Evolutionary conservation across 2,329 filamentous ascomycete species (phyloP).

Genomic region (Coniella vitis): DNA sequence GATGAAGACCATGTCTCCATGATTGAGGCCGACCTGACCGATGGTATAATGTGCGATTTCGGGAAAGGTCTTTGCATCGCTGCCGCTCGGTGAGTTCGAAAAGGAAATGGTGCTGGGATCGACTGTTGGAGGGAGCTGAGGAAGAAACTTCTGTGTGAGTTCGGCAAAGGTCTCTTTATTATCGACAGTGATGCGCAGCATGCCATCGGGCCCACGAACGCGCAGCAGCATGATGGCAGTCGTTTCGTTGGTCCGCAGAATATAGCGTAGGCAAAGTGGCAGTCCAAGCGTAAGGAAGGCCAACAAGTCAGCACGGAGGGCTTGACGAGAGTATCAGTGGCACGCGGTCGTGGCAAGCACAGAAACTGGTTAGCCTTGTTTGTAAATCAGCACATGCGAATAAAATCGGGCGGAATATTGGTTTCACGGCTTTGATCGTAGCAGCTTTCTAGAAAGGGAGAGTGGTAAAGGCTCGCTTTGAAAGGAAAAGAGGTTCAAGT

Average conservation of each 20-base stretch:
- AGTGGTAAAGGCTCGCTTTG: too few species aligned
- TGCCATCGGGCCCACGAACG: conserved; percentile 87
- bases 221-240: conserved; percentile 65
- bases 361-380: background rate
- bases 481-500: too few species aligned
- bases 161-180: conserved; percentile 64
- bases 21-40: conserved; percentile 59
- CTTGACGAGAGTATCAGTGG: background rate
- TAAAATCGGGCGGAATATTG: too few species aligned
- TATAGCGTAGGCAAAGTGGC: background rate
- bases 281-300: background rate
- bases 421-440: too few species aligned
- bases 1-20: conserved; percentile 88
- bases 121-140: conserved; percentile 54
- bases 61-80: conserved; percentile 50
- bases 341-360: background rate
- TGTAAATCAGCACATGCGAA: too few species aligned
- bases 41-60: conserved; percentile 53
- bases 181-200: conserved; percentile 76
- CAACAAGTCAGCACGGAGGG: background rate
- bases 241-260: background rate
- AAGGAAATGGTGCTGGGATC: conserved; percentile 53
- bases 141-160: conserved; percentile 51
- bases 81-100: conserved; percentile 53
- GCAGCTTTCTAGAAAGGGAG: too few species aligned